Evolutionary conservation across 1,284 basidiomycete genomes (phyloP).

Genomic region (Schizophyllum commune): DNA sequence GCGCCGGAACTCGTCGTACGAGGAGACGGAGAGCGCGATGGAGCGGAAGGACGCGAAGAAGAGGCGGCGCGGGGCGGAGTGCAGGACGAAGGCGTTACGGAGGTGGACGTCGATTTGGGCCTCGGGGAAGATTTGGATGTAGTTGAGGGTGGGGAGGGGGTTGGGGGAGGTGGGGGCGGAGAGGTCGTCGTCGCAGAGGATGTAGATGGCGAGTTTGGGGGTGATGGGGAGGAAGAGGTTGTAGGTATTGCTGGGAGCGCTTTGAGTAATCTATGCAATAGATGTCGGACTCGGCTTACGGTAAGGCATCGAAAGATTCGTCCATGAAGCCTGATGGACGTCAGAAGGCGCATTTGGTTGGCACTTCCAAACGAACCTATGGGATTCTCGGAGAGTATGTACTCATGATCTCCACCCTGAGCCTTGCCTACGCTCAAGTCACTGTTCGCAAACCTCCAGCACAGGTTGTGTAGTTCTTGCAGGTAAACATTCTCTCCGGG

Average conservation of each 20-base stretch:
- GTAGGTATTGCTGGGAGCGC: constrained; percentile 28
- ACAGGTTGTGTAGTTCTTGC: constrained; percentile 26
- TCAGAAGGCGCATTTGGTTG: too few relatives aligned
- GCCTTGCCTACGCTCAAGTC: constrained; percentile 35
- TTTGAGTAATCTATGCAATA: background rate
- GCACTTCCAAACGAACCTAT: constrained; percentile 20
- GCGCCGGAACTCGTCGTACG: constrained; percentile 45
- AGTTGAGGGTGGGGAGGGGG: constrained; percentile 7
- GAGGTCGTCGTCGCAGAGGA: constrained; percentile 23
- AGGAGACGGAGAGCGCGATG: constrained; percentile 39
- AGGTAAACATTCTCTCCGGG: constrained; percentile 17
- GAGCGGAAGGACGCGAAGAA: constrained; percentile 46
- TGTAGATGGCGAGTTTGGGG: constrained; percentile 42
- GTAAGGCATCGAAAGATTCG: background rate
- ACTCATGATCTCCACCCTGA: constrained; percentile 33
- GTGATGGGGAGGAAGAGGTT: constrained; percentile 47
- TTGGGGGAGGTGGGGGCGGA: constrained; percentile 9
- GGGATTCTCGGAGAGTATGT: constrained; percentile 33
- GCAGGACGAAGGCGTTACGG: constrained; percentile 48
- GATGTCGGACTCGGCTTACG: background rate
- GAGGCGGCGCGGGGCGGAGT: constrained; percentile 36
- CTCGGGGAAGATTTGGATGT: constrained; percentile 40
- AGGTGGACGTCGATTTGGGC: constrained; percentile 42
- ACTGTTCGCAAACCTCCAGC: constrained; percentile 31
- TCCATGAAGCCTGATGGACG: background rate